A percentile compares a stretch with the other conserved stretches of the same genome.
Conservation (phyloP, 352 stramenopile species). For the Globisporangium megalacanthum region DNA sequence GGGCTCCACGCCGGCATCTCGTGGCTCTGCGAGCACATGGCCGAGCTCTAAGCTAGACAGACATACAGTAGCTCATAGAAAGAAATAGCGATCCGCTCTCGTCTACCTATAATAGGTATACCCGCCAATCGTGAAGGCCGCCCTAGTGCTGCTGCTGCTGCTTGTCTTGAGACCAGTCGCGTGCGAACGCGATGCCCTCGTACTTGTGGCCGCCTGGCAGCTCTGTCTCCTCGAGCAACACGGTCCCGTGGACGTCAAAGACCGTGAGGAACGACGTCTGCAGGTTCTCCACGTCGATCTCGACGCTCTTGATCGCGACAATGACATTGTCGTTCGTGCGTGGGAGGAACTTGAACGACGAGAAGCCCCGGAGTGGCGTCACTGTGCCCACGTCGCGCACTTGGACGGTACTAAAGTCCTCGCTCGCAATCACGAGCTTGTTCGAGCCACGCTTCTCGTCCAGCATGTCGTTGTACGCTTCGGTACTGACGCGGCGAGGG, state of each 20-base stretch:
- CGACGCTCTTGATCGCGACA: constrained; percentile 92
- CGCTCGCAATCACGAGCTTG: constrained; percentile 84
- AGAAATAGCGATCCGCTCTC: background rate
- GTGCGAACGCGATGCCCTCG: constrained; percentile 90
- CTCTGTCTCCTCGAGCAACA: constrained; percentile 89
- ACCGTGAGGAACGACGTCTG: constrained; percentile 93
- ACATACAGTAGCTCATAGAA: no score
- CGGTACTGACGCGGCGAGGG: constrained; percentile 92
- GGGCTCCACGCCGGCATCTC: constrained; percentile 64
- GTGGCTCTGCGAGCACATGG: constrained; percentile 81
- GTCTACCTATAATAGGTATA: no score
- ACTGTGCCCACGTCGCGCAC: constrained; percentile 80
- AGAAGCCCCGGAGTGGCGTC: constrained; percentile 88
- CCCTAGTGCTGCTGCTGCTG: constrained; percentile 11
- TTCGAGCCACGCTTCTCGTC: constrained; percentile 93
- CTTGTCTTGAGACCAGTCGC: constrained; percentile 57
- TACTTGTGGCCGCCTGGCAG: constrained; percentile 91
- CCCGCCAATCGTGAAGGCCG: no score
- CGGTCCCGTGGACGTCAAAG: constrained; percentile 88
- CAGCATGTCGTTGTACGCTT: constrained; percentile 94
- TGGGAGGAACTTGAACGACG: constrained; percentile 93
- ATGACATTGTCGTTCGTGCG: constrained; percentile 88
- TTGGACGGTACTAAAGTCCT: constrained; percentile 86
- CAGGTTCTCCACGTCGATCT: constrained; percentile 85
- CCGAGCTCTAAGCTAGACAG: constrained; percentile 28